Conservation (phyloP, 306 rosid genomes). For the Luffa acutangula region DNA sequence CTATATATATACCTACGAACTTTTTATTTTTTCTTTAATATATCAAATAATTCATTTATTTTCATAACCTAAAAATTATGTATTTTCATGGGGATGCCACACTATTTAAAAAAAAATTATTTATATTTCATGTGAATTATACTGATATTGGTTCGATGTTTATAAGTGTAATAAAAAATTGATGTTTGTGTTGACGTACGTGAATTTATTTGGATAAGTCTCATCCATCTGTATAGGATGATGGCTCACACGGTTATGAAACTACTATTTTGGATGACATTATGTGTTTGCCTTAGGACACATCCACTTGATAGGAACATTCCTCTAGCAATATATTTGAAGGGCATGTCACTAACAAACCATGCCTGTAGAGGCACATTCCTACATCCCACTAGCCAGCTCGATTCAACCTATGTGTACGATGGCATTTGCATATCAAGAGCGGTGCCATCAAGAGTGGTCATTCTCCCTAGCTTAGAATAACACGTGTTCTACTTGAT, state of each 20-base stretch:
- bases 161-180: background rate
- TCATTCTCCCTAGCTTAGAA: too few species aligned
- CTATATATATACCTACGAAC: background rate
- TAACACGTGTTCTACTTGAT: too few species aligned
- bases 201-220: background rate
- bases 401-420: too few species aligned
- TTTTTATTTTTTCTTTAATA: background rate
- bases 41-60: background rate
- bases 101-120: background rate
- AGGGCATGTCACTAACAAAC: too few species aligned
- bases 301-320: background rate
- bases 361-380: too few species aligned
- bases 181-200: background rate
- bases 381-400: too few species aligned
- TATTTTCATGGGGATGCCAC: background rate
- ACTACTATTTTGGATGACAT: background rate
- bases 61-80: background rate
- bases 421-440: too few species aligned
- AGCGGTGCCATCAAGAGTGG: too few species aligned
- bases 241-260: background rate
- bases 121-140: background rate
- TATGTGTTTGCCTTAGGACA: background rate
- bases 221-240: background rate
- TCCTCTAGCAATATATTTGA: background rate
- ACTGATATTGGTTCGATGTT: background rate